phyloP scores from a whole-genome alignment of 1,284 basidiomycete genomes.

The Ceratobasidium sp. region DNA sequence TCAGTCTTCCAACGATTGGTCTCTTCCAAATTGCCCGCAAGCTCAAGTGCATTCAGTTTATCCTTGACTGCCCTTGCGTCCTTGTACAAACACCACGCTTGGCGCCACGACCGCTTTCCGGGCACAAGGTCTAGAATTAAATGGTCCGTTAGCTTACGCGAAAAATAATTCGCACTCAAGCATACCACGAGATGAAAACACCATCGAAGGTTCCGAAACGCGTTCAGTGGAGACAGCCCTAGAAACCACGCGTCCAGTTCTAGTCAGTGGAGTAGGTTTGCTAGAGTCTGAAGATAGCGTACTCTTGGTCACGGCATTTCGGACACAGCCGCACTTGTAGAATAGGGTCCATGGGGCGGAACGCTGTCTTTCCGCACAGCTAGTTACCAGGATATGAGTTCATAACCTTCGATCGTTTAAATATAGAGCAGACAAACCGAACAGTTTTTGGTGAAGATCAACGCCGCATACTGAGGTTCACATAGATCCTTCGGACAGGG shows the following conservation, averaged over 20 bases:
- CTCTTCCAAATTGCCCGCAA: background rate
- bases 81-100: conserved; percentile 20
- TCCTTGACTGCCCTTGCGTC: conserved; percentile 26
- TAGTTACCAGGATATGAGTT: background rate
- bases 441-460: conserved; percentile 42
- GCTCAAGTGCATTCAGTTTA: conserved; percentile 24
- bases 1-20: background rate
- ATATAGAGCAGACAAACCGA: conserved; percentile 19
- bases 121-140: conserved; percentile 6
- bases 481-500: conserved; percentile 43
- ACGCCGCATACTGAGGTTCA: conserved; percentile 43
- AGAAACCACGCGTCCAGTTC: background rate
- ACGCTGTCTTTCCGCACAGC: conserved; percentile 29
- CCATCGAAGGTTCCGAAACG: conserved; percentile 14
- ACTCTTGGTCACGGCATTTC: conserved; percentile 28
- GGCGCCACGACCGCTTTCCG: background rate
- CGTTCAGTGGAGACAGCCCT: conserved; percentile 16
- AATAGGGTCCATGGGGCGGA: conserved; percentile 20
- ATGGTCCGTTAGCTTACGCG: background rate
- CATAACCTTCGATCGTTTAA: background rate
- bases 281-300: background rate
- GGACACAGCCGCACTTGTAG: conserved; percentile 37
- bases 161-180: background rate
- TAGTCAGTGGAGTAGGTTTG: background rate
- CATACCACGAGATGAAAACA: conserved; percentile 21